phyloP scores from a whole-genome alignment of 345 rosid genomes.

The Gynandropsis gynandra region DNA sequence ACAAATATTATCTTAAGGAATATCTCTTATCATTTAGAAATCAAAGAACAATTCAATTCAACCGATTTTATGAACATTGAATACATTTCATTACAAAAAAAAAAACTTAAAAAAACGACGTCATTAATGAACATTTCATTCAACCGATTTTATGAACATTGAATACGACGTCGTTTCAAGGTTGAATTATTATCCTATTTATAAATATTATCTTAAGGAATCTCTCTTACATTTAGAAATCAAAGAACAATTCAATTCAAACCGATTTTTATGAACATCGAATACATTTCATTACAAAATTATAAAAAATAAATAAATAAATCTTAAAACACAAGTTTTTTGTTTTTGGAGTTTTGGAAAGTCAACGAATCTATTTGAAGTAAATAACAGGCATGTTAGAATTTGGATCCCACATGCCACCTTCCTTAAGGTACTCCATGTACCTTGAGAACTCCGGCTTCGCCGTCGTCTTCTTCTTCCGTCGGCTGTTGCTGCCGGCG shows the following conservation, averaged over 20 bases:
- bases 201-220: no score
- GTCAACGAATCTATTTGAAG: slow-evolving; percentile 23
- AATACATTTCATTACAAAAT: background rate
- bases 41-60: slow-evolving; percentile 1
- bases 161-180: background rate
- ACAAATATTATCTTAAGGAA: no score
- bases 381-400: slow-evolving; percentile 46
- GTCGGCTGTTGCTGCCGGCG: no score
- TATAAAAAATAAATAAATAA: background rate
- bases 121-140: no score
- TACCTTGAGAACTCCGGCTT: slow-evolving; percentile 67
- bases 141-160: no score
- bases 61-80: background rate
- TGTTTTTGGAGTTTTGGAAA: background rate
- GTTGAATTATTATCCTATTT: background rate
- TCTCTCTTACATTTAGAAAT: slow-evolving; percentile 11
- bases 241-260: slow-evolving; percentile 1
- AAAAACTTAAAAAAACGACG: no score
- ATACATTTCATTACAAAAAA: background rate
- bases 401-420: slow-evolving; percentile 53
- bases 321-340: background rate
- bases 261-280: background rate
- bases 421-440: slow-evolving; percentile 63
- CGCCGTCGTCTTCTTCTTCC: slow-evolving; percentile 62
- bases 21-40: slow-evolving; percentile 13